Conservation (phyloP, 129 eudicot genomes). For the Lactuca sativa region DNA sequence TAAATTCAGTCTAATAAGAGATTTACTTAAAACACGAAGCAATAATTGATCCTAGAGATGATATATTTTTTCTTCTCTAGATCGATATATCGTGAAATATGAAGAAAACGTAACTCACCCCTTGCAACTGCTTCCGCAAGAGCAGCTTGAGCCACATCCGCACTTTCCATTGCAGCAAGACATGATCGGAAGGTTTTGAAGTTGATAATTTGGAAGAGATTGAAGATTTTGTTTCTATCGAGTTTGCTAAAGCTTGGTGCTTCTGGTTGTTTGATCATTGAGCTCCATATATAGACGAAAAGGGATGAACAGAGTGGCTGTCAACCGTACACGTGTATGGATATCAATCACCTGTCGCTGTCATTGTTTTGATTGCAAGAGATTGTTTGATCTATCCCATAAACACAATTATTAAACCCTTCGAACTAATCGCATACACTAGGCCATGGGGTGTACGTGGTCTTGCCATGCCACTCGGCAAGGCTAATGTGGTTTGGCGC, state of each 20-base stretch:
- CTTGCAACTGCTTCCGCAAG: slow-evolving; percentile 59
- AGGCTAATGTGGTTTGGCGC: too few species aligned
- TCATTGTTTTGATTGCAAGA: slow-evolving; percentile 13
- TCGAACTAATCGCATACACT: too few species aligned
- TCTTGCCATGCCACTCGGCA: too few species aligned
- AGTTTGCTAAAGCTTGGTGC: slow-evolving; percentile 18
- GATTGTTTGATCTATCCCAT: neutral
- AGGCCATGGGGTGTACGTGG: too few species aligned
- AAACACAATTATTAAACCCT: neutral
- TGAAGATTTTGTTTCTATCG: neutral
- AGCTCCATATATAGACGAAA: slow-evolving; percentile 31
- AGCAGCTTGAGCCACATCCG: slow-evolving; percentile 71
- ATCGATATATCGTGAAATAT: neutral
- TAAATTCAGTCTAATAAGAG: neutral
- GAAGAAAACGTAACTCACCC: slow-evolving; percentile 31
- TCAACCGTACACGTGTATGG: slow-evolving; percentile 51
- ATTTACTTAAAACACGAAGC: neutral
- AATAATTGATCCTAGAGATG: neutral
- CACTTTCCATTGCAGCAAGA: slow-evolving; percentile 64
- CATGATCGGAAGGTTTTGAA: slow-evolving; percentile 32
- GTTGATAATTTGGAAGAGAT: slow-evolving; percentile 11
- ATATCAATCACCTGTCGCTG: neutral
- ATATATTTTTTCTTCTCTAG: neutral
- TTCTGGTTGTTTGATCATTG: slow-evolving; percentile 17
- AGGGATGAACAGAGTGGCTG: slow-evolving; percentile 14